Base-by-base conservation (phyloP, 2,329 filamentous ascomycete species). In the Peltaster fructicola region DNA sequence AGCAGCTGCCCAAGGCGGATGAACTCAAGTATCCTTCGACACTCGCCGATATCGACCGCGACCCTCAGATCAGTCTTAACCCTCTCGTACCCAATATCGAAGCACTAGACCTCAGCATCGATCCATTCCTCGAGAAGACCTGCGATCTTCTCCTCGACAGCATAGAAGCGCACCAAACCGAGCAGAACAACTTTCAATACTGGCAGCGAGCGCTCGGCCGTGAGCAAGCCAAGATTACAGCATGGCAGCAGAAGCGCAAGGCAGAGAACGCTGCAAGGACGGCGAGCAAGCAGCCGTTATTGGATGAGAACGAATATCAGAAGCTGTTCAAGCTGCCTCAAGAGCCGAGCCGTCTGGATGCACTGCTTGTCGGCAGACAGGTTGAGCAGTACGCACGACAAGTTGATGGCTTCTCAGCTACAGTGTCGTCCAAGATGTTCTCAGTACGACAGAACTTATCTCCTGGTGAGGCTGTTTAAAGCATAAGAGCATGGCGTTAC, bases 171-270 rank as follows among this genome's bases (percentile, higher is more conserved):
- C 88, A 98, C 63, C 88, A 95, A 61, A 92, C 84, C 32, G 88
- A 98, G 57, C 76, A 91, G 52, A 95, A 95, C 71, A 98, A 98
- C 68, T 88, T 90, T 62, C 84, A 93, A 56, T 80, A 77, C 67
- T 93, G 93, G 63, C 82, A 93, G 60, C 72, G 88, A 45, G 82
- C 90, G 48, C 66, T 95, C 30, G 76, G 74, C 26, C 79, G 88
- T 42, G 88, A 98, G 61, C 88, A 98, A 61, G 61, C 77, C 45
- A 98, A 95, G 69, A 93, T 98, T 44, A 73, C 79, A 27, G 76
- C 82, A 38, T 98, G 88, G 88, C 85, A 95, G 59, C 61, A 74
- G 33, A 95, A 98, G 72, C 76, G 88, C 50, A 91, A 92, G 63
- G 74, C 80, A 9, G 88, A 98, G 67, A 98, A 98, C 50, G 74